Evolutionary conservation across 2,329 filamentous ascomycete genomes (phyloP).

Genomic region (Fusarium hainanense): DNA sequence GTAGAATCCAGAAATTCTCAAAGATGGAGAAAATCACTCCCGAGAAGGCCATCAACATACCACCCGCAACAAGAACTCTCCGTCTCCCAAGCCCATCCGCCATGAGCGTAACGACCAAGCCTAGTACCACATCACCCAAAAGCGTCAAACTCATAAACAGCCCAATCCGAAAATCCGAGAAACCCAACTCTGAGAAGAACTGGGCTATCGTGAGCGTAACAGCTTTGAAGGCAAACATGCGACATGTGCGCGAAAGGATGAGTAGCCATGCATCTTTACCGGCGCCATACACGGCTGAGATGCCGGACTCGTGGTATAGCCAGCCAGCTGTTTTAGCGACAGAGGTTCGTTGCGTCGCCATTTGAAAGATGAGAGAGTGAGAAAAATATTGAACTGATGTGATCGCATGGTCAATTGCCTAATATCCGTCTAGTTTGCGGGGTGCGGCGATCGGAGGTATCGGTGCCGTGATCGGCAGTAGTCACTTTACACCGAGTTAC

Average conservation of each 20-base stretch:
- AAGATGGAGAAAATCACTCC: slow-evolving; percentile 64
- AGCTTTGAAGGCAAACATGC: slow-evolving; percentile 73
- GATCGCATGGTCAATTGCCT: slow-evolving; percentile 2
- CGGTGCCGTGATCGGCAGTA: slow-evolving; percentile 32
- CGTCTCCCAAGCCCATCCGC: slow-evolving; percentile 69
- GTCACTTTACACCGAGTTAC: slow-evolving; percentile 18
- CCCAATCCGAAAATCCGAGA: slow-evolving; percentile 69
- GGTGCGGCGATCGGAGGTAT: slow-evolving; percentile 30
- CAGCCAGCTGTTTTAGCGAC: slow-evolving; percentile 35
- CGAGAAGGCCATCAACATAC: slow-evolving; percentile 66
- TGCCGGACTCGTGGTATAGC: slow-evolving; percentile 60
- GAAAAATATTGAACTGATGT: slow-evolving; percentile 1
- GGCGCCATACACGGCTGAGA: slow-evolving; percentile 58
- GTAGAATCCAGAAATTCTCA: slow-evolving; percentile 69
- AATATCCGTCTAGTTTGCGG: slow-evolving; percentile 18
- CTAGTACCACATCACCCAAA: slow-evolving; percentile 69
- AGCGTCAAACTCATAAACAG: slow-evolving; percentile 74
- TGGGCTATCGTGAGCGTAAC: slow-evolving; percentile 70
- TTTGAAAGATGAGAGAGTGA: neutral
- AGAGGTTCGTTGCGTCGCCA: slow-evolving; percentile 22
- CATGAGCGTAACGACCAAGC: slow-evolving; percentile 66
- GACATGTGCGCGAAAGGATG: slow-evolving; percentile 55
- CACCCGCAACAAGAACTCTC: slow-evolving; percentile 63
- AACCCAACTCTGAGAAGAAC: slow-evolving; percentile 66
- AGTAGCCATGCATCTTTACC: slow-evolving; percentile 52